Percentiles rank a stretch among this genome's conserved stretches.
Evolutionary conservation across 345 rosid genomes (phyloP).

Genomic region (Isatis tinctoria): DNA sequence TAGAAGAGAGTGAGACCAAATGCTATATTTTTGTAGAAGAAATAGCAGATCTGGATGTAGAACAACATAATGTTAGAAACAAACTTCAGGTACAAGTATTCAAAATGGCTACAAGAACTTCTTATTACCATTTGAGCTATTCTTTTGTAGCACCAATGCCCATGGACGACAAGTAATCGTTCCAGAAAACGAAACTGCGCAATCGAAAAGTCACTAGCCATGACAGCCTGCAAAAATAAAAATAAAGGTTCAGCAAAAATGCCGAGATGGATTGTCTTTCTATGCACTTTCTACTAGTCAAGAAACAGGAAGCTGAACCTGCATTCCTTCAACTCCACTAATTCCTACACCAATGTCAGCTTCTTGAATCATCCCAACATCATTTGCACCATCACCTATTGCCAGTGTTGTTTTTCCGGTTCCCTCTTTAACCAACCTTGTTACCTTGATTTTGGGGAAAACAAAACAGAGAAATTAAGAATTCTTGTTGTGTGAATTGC

Average conservation of each 20-base stretch:
- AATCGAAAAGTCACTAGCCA: slow-evolving; percentile 97
- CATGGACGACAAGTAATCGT: slow-evolving; percentile 94
- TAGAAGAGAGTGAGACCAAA: slow-evolving; percentile 96
- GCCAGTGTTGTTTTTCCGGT: slow-evolving; percentile 90
- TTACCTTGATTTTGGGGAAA: slow-evolving; percentile 47
- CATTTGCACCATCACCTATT: slow-evolving; percentile 98
- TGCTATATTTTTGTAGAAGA: slow-evolving; percentile 97
- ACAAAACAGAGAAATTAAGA: neutral
- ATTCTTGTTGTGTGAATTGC: neutral
- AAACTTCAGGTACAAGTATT: neutral
- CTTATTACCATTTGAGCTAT: slow-evolving; percentile 90
- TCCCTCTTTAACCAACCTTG: slow-evolving; percentile 88
- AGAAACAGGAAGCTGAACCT: slow-evolving; percentile 46
- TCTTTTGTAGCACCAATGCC: slow-evolving; percentile 99
- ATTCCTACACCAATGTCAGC: slow-evolving; percentile 99
- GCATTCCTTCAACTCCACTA: slow-evolving; percentile 99
- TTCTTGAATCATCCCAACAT: slow-evolving; percentile 99
- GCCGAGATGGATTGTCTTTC: neutral
- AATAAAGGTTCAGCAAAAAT: neutral
- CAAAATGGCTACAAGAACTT: slow-evolving; percentile 6
- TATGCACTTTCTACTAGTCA: neutral
- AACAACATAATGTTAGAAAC: slow-evolving; percentile 8
- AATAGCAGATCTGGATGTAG: slow-evolving; percentile 80
- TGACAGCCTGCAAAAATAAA: slow-evolving; percentile 69
- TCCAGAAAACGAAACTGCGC: slow-evolving; percentile 94